Evolutionary conservation across 2,329 filamentous ascomycete species (phyloP).

Genomic region (Westerdykella sp.): DNA sequence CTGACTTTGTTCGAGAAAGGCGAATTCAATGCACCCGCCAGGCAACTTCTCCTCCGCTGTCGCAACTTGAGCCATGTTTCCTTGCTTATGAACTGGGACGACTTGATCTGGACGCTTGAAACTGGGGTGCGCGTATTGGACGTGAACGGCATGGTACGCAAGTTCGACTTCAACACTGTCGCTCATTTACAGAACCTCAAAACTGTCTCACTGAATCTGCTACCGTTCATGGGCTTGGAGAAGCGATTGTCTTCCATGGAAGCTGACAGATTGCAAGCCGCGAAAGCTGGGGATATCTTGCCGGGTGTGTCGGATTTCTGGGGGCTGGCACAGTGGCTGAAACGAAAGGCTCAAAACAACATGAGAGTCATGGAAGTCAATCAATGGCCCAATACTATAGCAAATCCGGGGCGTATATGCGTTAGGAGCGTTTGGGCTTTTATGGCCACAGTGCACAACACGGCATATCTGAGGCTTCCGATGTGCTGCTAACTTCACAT

Average conservation of each 20-base stretch:
- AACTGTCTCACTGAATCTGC: constrained; percentile 1
- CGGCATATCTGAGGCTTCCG: too few relatives aligned
- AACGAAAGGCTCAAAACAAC: not conserved
- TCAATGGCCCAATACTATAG: too few relatives aligned
- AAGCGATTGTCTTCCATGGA: constrained; percentile 4
- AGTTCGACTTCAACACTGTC: constrained; percentile 2
- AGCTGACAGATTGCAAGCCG: not conserved
- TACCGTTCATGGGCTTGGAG: constrained; percentile 5
- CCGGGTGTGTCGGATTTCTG: constrained; percentile 3
- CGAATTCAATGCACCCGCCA: constrained; percentile 1
- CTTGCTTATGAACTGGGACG: constrained; percentile 3
- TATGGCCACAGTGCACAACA: too few relatives aligned
- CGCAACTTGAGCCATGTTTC: constrained; percentile 1
- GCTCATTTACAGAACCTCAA: not conserved
- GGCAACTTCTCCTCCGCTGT: constrained; percentile 2
- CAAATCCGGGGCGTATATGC: too few relatives aligned
- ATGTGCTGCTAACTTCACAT: too few relatives aligned
- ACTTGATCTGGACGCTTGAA: constrained; percentile 1
- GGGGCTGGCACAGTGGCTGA: constrained; percentile 4
- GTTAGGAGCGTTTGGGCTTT: too few relatives aligned
- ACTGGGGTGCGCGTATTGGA: not conserved
- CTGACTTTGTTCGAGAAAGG: constrained; percentile 2
- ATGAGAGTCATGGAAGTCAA: constrained; percentile 1
- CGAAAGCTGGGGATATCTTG: not conserved
- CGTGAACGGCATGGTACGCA: not conserved